Base-by-base conservation (phyloP, 495 filamentous ascomycete species). In the Venustampulla echinocandica region DNA sequence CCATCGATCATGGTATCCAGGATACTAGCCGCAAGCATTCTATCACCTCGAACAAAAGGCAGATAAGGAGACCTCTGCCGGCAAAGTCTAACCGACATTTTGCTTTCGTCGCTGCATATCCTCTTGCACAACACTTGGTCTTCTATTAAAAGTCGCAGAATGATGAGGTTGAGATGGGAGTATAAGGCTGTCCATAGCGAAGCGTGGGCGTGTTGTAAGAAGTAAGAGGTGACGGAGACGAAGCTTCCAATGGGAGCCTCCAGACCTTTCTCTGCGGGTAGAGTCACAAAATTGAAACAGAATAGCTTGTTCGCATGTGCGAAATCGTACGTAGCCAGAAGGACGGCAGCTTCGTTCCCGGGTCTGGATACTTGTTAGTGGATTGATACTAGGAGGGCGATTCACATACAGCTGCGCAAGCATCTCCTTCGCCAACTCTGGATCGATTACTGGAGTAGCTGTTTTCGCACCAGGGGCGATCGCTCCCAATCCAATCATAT, bases 241-340 rank as follows among this genome's bases (percentile, higher is more conserved):
- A 92, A 93, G 52, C 75, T 75, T 14, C 81, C 77, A 47, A 98
- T 82, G 0, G 92, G 85, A 1, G 82, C 71, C 56, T 93, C 80
- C 38, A 81, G 70, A 28, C 72, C 75, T 57, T 85, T 84, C 24
- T 80, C 74, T 1, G 77, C 56, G 4, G 67, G 55, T 18, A 78
- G 61, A 10, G 79, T 77, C 41, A 95, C 76, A 27, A 98, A 63
- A 54, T 84, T 90, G 56, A 82, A 82, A 64, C 86, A 90, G 63
- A 97, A 97, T 17, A 97, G 74, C 65, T 95, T 96, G 71, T 97
- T 98, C 10, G 90, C 81, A 64, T 90, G 84, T 19, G 78, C 81
- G 64, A 97, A 97, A 58, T 97, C 93, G 61, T 97, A 97, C 0
- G 85, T 84, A 13, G 87, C 79, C 18, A 98, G 69, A 5, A 97